Base-by-base conservation (phyloP, 2,329 filamentous ascomycete genomes). In the Fusarium sulawesiense region DNA sequence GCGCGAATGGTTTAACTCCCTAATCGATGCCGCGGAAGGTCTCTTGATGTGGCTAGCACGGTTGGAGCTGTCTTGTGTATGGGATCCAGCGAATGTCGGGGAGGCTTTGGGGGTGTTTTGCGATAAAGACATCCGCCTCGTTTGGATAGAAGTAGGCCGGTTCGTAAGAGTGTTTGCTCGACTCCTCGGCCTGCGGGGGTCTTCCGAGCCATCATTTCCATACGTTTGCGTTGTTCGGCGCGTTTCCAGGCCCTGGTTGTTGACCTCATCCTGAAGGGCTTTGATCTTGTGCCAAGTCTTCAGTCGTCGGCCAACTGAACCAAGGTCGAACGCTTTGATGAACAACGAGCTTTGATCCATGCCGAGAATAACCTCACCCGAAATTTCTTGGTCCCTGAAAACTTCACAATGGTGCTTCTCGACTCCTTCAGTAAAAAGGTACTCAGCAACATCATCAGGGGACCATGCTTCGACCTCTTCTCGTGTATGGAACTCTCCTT, bases 221-320 rank as follows among this genome's bases (percentile, higher is more conserved):
- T 87, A 88, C 3, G 83, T 85, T 60, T 84, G 83, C 1, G 87
- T 89, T 48, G 84, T 87, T 54, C 87, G 83, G 61, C 85, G 83
- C 13, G 82, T 83, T 27, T 80, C 68, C 18, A 76, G 60, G 10
- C 78, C 80, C 46, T 72, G 73, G 46, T 87, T 86, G 68, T 88
- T 91, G 44, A 96, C 90, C 79, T 98, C 93, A 75, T 97, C 93
- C 78, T 98, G 95, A 68, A 98, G 86, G 6, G 89, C 85, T 80
- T 97, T 97, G 79, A 98, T 94, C 80, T 96, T 97, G 80, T 98
- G 93, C 95, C 95, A 98, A 4, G 94, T 97, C 79, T 97, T 97
- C 66, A 98, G 82, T 66, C 95, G 88, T 60, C 93, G 88, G 11
- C 95, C 95, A 73, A 98, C 94, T 5, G 94, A 93, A 20, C 95